Percentiles rank a stretch among this genome's conserved stretches.
These are phyloP conservation scores for Cercospora canescens DNA, from an alignment of 2,329 filamentous ascomycete genomes.

Conservation along the genomic window DNA sequence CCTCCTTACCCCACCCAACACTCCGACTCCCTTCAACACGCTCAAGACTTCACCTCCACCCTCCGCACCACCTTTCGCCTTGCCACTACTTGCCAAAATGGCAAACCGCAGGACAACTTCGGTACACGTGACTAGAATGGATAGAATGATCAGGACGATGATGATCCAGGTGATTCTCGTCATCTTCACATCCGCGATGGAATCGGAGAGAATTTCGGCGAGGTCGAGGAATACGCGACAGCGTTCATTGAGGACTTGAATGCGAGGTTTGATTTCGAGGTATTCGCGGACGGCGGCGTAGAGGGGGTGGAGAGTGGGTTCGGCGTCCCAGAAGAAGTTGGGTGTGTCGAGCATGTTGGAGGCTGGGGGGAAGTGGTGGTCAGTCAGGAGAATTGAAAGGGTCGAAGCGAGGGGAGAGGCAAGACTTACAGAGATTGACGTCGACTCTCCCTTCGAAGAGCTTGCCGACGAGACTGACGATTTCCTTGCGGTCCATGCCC, in stretches of 20 bases:
- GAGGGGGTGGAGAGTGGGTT: slow-evolving; percentile 90
- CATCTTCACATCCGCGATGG: slow-evolving; percentile 92
- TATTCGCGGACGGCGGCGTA: slow-evolving; percentile 96
- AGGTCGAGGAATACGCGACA: slow-evolving; percentile 96
- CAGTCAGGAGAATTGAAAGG: neutral
- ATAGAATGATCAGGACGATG: slow-evolving; percentile 87
- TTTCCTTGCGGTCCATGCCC: slow-evolving; percentile 87
- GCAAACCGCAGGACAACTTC: slow-evolving; percentile 87
- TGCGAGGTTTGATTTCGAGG: slow-evolving; percentile 93
- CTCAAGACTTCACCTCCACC: neutral
- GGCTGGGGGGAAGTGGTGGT: slow-evolving; percentile 55
- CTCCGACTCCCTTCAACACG: slow-evolving; percentile 5
- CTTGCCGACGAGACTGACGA: slow-evolving; percentile 85
- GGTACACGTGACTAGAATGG: slow-evolving; percentile 84
- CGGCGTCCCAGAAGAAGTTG: slow-evolving; percentile 98
- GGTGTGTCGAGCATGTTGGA: slow-evolving; percentile 95
- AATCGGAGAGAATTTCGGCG: slow-evolving; percentile 90
- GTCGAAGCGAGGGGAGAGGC: neutral
- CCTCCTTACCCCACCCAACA: neutral
- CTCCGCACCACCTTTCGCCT: slow-evolving; percentile 5
- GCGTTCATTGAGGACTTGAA: slow-evolving; percentile 94
- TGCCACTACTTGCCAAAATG: slow-evolving; percentile 54
- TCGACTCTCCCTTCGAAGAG: slow-evolving; percentile 94
- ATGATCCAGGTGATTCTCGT: slow-evolving; percentile 97
- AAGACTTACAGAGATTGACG: slow-evolving; percentile 88